Percentiles rank a stretch among this genome's conserved stretches.
These are phyloP conservation scores for Candida golubevii DNA, from an alignment of 805 yeast genomes.

Conservation along the genomic window DNA sequence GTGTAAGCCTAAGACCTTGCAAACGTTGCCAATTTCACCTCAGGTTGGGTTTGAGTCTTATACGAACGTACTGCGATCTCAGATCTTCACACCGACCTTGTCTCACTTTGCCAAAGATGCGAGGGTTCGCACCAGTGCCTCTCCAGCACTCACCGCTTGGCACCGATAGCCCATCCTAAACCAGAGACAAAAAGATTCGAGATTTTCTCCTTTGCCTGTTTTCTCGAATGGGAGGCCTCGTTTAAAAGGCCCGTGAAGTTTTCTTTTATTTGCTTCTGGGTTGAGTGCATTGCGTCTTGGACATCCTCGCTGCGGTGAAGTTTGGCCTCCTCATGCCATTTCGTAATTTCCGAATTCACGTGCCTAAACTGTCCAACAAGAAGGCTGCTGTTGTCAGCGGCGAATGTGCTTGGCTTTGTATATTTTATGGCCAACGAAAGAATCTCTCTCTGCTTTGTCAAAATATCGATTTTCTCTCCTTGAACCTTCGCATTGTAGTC, in stretches of 20 bases:
- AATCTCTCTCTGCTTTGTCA: slow-evolving; percentile 51
- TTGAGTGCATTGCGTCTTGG: slow-evolving; percentile 10
- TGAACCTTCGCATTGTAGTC: slow-evolving; percentile 15
- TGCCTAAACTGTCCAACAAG: slow-evolving; percentile 63
- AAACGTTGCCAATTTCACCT: background rate
- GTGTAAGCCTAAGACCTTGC: no score
- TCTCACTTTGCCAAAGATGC: background rate
- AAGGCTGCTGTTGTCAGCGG: slow-evolving; percentile 49
- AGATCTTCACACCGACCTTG: background rate
- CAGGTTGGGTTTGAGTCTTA: background rate
- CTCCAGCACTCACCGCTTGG: slow-evolving; percentile 20
- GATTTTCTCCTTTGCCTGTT: slow-evolving; percentile 43
- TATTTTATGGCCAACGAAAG: slow-evolving; percentile 48
- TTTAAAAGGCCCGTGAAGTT: slow-evolving; percentile 24
- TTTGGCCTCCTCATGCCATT: slow-evolving; percentile 15
- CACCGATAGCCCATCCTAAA: slow-evolving; percentile 63
- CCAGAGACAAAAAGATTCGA: slow-evolving; percentile 51
- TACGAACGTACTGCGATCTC: no score
- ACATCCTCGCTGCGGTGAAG: slow-evolving; percentile 12
- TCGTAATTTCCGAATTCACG: slow-evolving; percentile 35
- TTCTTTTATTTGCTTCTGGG: slow-evolving; percentile 18
- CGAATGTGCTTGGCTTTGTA: slow-evolving; percentile 32
- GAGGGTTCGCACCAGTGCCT: slow-evolving; percentile 7
- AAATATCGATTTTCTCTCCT: slow-evolving; percentile 15
- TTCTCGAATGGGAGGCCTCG: slow-evolving; percentile 25